Base-by-base conservation (phyloP, 78 protist species). In the Tieghemostelium lacteum region DNA sequence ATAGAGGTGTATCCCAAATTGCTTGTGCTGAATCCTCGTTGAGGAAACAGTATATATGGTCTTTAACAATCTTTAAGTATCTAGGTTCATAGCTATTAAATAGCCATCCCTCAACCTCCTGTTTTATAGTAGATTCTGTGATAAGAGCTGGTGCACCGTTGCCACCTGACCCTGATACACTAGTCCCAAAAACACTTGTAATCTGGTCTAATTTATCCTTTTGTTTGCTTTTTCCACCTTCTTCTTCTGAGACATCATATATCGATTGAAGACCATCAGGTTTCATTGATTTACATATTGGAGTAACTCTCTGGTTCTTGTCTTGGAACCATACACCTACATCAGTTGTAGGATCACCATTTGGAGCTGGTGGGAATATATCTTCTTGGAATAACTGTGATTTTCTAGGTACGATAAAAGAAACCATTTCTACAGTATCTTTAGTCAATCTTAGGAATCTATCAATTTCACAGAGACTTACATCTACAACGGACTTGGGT, bases 371-470 rank as follows among this genome's bases (percentile, higher is more conserved):
- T 26, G 98, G 98, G 93, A 86, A 97, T 40, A 97, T 40, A 72
- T 97, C 98, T 24, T 92, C 97, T 85, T 96, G 98, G 86, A 97
- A 97, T n/a, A 58, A 55, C 28, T 87, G 95, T 37, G 95, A 86
- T 72, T 97, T 96, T 70, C 99, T 95, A 24, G 98, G 98, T n/a
- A 95, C 95, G 19, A 67, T 60, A 54, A 97, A 92, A 26, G 95
- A 85, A 39, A 97, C 92, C 64, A 96, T 96, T 69, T 97, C 97
- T 29, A 96, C 67, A 19, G 71, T 3, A 55, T 58, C 67, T 57
- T 77, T 42, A 20, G 80, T 52, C 24, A 97, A 74, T 67, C 96
- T 86, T 67, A 86, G 83, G 94, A 95, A 58, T 61, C 99, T 63
- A 28, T 85, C 87, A 33, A 97, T 63, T 69, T 97, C 99, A 75